Conservation (phyloP, 2,329 filamentous ascomycete genomes). For the Phyllosticta paracitricarpa region DNA sequence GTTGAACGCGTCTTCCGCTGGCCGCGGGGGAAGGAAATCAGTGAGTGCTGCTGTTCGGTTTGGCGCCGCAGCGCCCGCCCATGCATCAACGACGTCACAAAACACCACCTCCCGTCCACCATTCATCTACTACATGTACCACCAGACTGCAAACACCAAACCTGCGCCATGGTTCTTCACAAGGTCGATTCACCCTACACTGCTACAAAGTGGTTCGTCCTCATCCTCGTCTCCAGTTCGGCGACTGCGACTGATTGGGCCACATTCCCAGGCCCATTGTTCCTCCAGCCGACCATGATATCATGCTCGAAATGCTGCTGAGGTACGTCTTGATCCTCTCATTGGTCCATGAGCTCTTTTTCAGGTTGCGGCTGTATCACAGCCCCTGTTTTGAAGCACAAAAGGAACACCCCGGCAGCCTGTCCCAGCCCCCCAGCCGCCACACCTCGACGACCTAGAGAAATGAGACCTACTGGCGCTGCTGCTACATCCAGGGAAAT, state of each 20-base stretch:
- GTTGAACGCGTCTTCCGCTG: no score
- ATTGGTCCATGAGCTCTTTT: background rate
- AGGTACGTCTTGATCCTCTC: background rate
- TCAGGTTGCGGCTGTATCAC: background rate
- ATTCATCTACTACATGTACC: no score
- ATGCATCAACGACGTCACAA: no score
- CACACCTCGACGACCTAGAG: background rate
- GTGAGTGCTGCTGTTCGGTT: no score
- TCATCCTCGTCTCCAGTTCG: background rate
- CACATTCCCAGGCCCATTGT: slow-evolving; percentile 48
- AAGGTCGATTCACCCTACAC: slow-evolving; percentile 59
- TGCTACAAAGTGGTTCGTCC: slow-evolving; percentile 46
- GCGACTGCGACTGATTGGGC: background rate
- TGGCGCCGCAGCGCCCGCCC: no score
- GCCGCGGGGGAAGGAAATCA: no score
- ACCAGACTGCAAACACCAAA: no score
- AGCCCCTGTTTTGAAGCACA: background rate
- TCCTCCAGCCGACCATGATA: slow-evolving; percentile 47
- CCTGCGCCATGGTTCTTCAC: slow-evolving; percentile 34
- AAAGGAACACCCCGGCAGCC: background rate
- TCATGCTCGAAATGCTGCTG: slow-evolving; percentile 52
- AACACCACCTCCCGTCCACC: no score
- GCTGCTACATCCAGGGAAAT: no score
- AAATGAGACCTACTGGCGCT: no score
- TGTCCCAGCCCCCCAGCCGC: background rate